phyloP scores from a whole-genome alignment of 2,329 filamentous ascomycete genomes.

The Apiospora rasikravindrae region DNA sequence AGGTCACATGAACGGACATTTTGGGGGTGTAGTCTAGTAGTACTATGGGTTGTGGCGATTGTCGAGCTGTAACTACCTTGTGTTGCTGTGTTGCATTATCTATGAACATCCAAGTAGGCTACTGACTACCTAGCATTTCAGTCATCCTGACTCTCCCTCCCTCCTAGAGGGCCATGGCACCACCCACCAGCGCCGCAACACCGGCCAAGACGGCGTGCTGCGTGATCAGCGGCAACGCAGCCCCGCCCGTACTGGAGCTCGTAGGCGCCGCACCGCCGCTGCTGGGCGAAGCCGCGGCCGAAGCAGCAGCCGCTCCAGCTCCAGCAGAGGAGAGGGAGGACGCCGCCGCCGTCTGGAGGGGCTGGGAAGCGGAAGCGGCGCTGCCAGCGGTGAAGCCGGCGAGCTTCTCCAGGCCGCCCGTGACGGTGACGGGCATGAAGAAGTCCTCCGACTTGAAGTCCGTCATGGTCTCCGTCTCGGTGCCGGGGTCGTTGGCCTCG shows the following conservation, averaged over 20 bases:
- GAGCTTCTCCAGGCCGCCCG: constrained; percentile 18
- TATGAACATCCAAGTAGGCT: background rate
- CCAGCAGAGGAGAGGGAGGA: background rate
- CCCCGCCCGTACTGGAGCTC: background rate
- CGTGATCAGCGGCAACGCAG: background rate
- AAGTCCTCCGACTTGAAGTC: constrained; percentile 18
- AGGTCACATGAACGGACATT: background rate
- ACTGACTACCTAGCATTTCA: background rate
- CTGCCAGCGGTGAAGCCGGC: background rate
- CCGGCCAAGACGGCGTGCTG: constrained; percentile 4
- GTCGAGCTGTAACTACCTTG: background rate
- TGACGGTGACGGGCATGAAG: constrained; percentile 22
- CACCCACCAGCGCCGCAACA: constrained; percentile 6
- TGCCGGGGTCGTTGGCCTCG: constrained; percentile 22
- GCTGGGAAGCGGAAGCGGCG: background rate
- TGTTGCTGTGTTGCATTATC: background rate
- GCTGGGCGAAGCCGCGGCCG: background rate
- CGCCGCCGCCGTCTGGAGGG: background rate
- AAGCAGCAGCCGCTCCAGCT: background rate
- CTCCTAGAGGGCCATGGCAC: constrained; percentile 9
- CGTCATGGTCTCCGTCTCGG: constrained; percentile 12
- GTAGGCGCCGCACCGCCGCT: background rate
- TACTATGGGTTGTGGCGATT: background rate
- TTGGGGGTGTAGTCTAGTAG: too few species aligned
- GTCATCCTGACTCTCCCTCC: too few species aligned